These are phyloP conservation scores for Nematocida sp. DNA, from an alignment of 371 early-diverging fungal genomes.

Conservation along the genomic window DNA sequence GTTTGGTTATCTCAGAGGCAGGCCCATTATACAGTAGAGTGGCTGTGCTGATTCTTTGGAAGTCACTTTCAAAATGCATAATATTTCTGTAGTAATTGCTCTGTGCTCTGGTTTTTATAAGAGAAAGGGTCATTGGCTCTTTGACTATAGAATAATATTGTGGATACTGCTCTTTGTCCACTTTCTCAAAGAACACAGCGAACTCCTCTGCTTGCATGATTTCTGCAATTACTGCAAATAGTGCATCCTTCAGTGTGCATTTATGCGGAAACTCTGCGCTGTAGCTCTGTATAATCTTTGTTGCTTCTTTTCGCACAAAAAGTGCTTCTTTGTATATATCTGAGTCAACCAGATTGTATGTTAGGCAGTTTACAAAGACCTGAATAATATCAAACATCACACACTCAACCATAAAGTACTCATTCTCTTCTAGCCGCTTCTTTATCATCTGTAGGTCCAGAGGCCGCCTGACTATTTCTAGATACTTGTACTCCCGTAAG, in stretches of 20 bases:
- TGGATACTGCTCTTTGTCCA: constrained; percentile 77
- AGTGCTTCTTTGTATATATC: constrained; percentile 77
- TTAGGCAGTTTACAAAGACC: constrained; percentile 80
- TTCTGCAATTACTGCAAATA: constrained; percentile 72
- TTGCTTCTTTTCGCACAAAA: constrained; percentile 32
- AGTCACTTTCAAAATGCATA: constrained; percentile 76
- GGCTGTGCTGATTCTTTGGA: constrained; percentile 64
- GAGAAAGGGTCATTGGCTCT: constrained; percentile 88
- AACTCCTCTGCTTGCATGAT: constrained; percentile 75
- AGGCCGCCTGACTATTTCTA: constrained; percentile 87
- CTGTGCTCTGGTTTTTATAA: constrained; percentile 75
- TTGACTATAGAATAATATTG: constrained; percentile 91
- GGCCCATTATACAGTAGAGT: constrained; percentile 36
- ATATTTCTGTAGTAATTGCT: constrained; percentile 75
- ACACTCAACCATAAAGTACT: constrained; percentile 74
- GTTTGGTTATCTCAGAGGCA: constrained; percentile 45
- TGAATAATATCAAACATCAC: constrained; percentile 76
- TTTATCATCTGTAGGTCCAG: constrained; percentile 83
- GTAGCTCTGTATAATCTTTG: neutral
- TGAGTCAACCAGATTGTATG: constrained; percentile 78
- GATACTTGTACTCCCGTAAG: constrained; percentile 74
- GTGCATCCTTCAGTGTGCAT: constrained; percentile 22
- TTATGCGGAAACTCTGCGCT: constrained; percentile 5
- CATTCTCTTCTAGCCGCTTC: constrained; percentile 74
- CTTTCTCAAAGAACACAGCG: constrained; percentile 93